Evolutionary conservation across 2,329 filamentous ascomycete genomes (phyloP), one percentile per base, ranked within the genome.

Genomic region (Pestalotiopsis sp.): DNA sequence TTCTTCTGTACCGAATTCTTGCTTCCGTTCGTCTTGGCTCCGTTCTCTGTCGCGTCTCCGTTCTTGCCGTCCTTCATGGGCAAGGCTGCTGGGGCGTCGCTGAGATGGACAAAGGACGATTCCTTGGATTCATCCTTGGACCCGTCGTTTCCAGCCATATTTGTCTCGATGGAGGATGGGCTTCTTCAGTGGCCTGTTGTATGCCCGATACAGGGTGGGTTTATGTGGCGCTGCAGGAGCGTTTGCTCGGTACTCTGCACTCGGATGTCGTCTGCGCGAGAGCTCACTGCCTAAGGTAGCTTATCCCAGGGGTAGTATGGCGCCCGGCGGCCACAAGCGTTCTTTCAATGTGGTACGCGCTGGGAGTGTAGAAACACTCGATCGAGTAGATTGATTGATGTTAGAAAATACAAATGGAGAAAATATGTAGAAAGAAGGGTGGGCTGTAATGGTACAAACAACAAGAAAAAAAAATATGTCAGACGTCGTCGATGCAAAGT

Each of bases 21-120:
- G 45, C 23, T 36, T 25, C 63, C 63, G 39, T 49, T 69, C 25
- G 61, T 27, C 45, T 27, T 62, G 49, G 27, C 13, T 38, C 31
- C 57, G n/a, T 52, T 38, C 3, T 23, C 17, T 11, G 27, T 57
- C 11, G 14, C 9, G 25, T 20, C 39, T 12, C 56, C 52, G 23
- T n/a, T 31, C n/a, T 65, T 20, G 39, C 13, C 14, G 14, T 31
- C 39, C 23, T 57, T 41, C 13, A 68, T 23, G 2, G 67, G 27
- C 20, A 61, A 13, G 14, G 64, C 20, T n/a, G 45, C 65, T 17
- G 69, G 69, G 20, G 69, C 69, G 20, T 70, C 69, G 67, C 69
- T 69, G 4, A 67, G 64, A 52, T 70, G 69, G 11, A 65, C 56
- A 23, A 70, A 69, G 14, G 69, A 63, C 52, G 68, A 66, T 17